Evolutionary conservation across 768 basidiomycete species (phyloP).

Genomic region (Kwoniella sp.): DNA sequence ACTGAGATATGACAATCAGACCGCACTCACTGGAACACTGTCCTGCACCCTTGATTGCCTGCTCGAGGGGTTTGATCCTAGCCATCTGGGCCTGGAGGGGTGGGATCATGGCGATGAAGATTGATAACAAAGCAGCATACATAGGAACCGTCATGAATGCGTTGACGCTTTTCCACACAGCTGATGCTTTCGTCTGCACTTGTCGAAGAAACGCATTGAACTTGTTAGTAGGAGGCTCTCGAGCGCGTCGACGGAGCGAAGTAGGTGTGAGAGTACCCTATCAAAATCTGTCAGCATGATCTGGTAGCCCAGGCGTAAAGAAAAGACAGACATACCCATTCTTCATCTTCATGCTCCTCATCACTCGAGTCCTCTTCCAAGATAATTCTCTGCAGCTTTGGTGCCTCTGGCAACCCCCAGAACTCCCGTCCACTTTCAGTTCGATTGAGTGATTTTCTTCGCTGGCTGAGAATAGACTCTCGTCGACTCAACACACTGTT

Average conservation of each 20-base stretch:
- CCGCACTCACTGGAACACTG: slow-evolving; percentile 52
- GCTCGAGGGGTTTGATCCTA: slow-evolving; percentile 60
- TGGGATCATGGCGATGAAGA: slow-evolving; percentile 73
- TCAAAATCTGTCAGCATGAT: not conserved
- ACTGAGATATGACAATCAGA: too few species aligned
- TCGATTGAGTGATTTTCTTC: slow-evolving; percentile 34
- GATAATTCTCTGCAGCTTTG: slow-evolving; percentile 29
- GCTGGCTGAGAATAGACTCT: slow-evolving; percentile 13
- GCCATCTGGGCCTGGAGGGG: slow-evolving; percentile 75
- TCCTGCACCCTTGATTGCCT: slow-evolving; percentile 56
- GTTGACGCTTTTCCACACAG: slow-evolving; percentile 58
- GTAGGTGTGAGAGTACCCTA: slow-evolving; percentile 30
- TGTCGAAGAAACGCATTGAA: slow-evolving; percentile 32
- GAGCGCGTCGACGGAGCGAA: slow-evolving; percentile 27
- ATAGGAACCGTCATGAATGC: slow-evolving; percentile 88
- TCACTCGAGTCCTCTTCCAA: slow-evolving; percentile 36
- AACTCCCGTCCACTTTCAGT: slow-evolving; percentile 54
- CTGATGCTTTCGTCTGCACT: slow-evolving; percentile 24
- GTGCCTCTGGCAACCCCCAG: slow-evolving; percentile 51
- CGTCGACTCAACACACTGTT: slow-evolving; percentile 14
- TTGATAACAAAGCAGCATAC: slow-evolving; percentile 72
- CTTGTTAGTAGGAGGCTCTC: slow-evolving; percentile 30
- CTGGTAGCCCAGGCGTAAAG: not conserved
- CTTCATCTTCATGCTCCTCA: slow-evolving; percentile 41
- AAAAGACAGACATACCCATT: slow-evolving; percentile 41